Evolutionary conservation across 139 green algal species (phyloP), one percentile per base, ranked within the genome.

Genomic region (Marvania coccoides): DNA sequence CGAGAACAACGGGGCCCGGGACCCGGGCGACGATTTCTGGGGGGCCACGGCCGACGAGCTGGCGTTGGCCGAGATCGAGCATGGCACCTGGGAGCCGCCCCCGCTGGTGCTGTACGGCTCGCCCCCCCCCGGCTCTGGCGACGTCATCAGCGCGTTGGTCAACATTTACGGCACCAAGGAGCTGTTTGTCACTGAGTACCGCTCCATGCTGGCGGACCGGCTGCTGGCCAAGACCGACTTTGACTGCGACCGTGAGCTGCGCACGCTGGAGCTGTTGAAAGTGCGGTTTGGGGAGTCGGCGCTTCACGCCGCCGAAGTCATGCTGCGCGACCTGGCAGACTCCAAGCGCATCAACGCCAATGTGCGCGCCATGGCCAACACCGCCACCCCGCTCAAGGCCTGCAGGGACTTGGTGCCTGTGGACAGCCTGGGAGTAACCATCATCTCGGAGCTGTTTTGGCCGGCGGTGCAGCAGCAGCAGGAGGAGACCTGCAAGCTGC

Each of bases 221-320:
- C 78, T 98, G 59, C 79, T 97, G 42, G 35, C 69, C n/a, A 89
- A 88, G 51, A 68, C 45, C 5, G 86, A 85, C 24, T 96, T 90
- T 42, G 81, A 94, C 59, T 88, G 76, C 38, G 76, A 89, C n/a
- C 54, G 76, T n/a, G 90, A 98, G 65, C 77, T 94, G 35, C 79
- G 85, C 45, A 96, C 89, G 0, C 72, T 98, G 34, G 94, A 99
- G 82, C 84, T 98, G 61, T 81, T 99, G 10, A 98, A 95, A 71
- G 77, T 95, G 54, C 82, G 90, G 35, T 96, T 96, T 67, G 88
- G 85, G 0, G 94, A 98, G 55, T 63, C 46, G 34, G 80, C 70
- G 30, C 80, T 99, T 71, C 85, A 90, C 63, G 71, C 73, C 19
- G 90, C 83, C 30, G 87, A 94, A 75, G 23, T 70, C 38, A 67